Evolutionary conservation across 177 flowering plant species (phyloP).

Genomic region (Vitis hybrid): DNA sequence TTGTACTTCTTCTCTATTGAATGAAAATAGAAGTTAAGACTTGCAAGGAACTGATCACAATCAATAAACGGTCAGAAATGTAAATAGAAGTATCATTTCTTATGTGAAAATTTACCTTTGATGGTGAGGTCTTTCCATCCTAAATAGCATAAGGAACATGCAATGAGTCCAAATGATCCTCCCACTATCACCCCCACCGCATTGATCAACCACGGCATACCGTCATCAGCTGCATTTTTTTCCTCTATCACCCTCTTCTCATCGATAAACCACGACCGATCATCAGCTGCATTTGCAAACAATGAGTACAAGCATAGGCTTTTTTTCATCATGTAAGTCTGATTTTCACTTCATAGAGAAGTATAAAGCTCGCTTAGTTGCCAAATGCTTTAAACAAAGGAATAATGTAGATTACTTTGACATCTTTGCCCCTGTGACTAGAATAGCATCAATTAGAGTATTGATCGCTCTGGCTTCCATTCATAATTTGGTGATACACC

Average conservation of each 20-base stretch:
- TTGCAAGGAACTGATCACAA: neutral
- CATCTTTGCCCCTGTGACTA: no score
- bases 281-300: neutral
- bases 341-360: no score
- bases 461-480: no score
- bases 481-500: no score
- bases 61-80: neutral
- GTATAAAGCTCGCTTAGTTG: no score
- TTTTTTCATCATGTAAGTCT: no score
- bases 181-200: neutral
- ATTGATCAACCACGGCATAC: neutral
- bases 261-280: neutral
- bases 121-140: neutral
- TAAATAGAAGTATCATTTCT: neutral
- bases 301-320: neutral
- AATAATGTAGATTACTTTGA: no score
- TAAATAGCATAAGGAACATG: neutral
- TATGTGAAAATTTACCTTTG: neutral
- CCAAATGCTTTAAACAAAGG: no score
- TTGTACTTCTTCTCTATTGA: neutral
- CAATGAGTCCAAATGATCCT: neutral
- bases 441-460: no score
- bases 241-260: no score
- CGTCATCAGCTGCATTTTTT: no score
- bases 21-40: neutral